A percentile compares a stretch with the other conserved stretches of the same genome.
Evolutionary conservation across 768 basidiomycete genomes (phyloP).

Genomic region (Cyathus striatus): DNA sequence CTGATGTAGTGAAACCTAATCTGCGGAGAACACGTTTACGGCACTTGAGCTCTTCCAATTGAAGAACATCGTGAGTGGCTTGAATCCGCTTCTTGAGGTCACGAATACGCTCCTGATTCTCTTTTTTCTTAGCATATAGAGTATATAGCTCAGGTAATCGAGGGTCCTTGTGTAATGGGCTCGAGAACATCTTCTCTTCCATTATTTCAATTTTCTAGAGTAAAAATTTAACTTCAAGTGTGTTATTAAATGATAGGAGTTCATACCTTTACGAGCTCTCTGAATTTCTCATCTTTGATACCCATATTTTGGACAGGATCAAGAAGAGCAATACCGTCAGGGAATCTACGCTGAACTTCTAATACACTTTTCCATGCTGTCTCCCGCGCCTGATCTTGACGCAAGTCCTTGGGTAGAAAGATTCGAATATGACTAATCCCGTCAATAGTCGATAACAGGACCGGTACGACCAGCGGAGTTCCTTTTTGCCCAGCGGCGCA

Average conservation of each 20-base stretch:
- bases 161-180: constrained; percentile 74
- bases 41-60: constrained; percentile 94
- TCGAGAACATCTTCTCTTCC: constrained; percentile 80
- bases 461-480: constrained; percentile 80
- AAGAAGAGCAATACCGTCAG: constrained; percentile 78
- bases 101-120: constrained; percentile 63
- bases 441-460: constrained; percentile 82
- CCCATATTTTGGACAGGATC: constrained; percentile 95
- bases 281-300: constrained; percentile 93
- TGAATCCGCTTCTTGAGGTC: constrained; percentile 82
- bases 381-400: constrained; percentile 68
- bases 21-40: constrained; percentile 92
- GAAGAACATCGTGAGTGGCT: constrained; percentile 86
- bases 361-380: constrained; percentile 86
- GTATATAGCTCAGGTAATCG: constrained; percentile 79
- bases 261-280: constrained; percentile 74
- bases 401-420: constrained; percentile 85
- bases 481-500: constrained; percentile 71
- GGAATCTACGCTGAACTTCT: constrained; percentile 89
- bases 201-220: constrained; percentile 84
- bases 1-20: constrained; percentile 81
- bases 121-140: constrained; percentile 72
- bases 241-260: not conserved
- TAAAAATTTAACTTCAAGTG: not conserved
- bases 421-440: constrained; percentile 84